A percentile compares a stretch with the other conserved stretches of the same genome.
Evolutionary conservation across 1,139 yeast species (phyloP).

Genomic region (Debaryomyces nepalensis): DNA sequence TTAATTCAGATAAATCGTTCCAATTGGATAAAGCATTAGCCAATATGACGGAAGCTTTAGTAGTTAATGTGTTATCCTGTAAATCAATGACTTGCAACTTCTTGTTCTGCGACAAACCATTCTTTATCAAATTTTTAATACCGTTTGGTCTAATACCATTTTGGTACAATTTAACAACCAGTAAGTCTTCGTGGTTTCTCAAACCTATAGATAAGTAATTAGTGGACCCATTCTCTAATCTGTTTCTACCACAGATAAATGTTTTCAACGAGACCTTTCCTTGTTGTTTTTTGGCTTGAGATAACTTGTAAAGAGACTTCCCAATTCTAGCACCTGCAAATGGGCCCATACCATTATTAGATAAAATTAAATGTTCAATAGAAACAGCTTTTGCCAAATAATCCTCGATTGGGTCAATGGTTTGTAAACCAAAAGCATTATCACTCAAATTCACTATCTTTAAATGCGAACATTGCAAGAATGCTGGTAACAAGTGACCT

Average conservation of each 20-base stretch:
- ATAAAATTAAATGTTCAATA: slow-evolving; percentile 80
- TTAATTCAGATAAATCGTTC: slow-evolving; percentile 67
- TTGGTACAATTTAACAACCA: slow-evolving; percentile 82
- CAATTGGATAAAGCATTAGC: slow-evolving; percentile 52
- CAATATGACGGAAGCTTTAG: slow-evolving; percentile 59
- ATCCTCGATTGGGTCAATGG: slow-evolving; percentile 85
- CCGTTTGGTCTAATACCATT: slow-evolving; percentile 97
- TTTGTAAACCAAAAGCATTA: slow-evolving; percentile 95
- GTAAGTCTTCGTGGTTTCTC: slow-evolving; percentile 72
- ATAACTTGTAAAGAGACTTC: slow-evolving; percentile 73
- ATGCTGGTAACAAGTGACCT: slow-evolving; percentile 70
- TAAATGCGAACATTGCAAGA: slow-evolving; percentile 69
- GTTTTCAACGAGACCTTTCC: slow-evolving; percentile 63
- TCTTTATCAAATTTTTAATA: slow-evolving; percentile 69
- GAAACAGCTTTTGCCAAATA: slow-evolving; percentile 78
- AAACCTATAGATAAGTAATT: slow-evolving; percentile 77
- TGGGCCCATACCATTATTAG: slow-evolving; percentile 98
- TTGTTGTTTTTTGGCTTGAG: slow-evolving; percentile 60
- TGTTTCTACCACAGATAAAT: slow-evolving; percentile 93
- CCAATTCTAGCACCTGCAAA: slow-evolving; percentile 96
- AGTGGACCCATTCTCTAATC: slow-evolving; percentile 93
- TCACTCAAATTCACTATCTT: slow-evolving; percentile 84
- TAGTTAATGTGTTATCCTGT: slow-evolving; percentile 93
- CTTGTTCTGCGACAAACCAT: slow-evolving; percentile 69
- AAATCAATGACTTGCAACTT: slow-evolving; percentile 75